Percentiles rank a stretch among this genome's conserved stretches.
phyloP scores from a whole-genome alignment of 495 filamentous ascomycete species.

The Hamigera avellanea region DNA sequence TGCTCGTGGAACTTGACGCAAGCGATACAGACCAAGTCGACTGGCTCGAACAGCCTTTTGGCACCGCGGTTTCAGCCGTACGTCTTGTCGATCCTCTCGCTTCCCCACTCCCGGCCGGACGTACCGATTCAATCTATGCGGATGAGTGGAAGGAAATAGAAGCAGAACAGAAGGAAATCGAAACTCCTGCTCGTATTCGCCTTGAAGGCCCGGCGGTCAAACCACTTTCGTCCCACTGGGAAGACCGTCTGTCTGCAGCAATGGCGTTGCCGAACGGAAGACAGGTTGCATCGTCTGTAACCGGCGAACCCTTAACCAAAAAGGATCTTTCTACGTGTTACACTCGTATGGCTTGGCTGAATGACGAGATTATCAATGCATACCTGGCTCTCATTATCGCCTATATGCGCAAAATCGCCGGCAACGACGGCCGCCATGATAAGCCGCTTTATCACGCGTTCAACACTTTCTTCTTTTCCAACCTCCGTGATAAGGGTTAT shows the following conservation, averaged over 20 bases:
- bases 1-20: no score
- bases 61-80: slow-evolving; percentile 28
- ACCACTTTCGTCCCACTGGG: slow-evolving; percentile 34
- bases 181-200: slow-evolving; percentile 10
- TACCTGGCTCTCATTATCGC: slow-evolving; percentile 50
- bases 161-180: slow-evolving; percentile 4
- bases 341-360: slow-evolving; percentile 51
- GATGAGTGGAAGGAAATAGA: slow-evolving; percentile 15
- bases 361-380: slow-evolving; percentile 71
- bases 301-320: slow-evolving; percentile 43
- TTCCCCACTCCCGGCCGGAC: slow-evolving; percentile 18
- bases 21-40: no score
- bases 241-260: slow-evolving; percentile 20
- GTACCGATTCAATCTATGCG: slow-evolving; percentile 23
- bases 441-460: slow-evolving; percentile 58
- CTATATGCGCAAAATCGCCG: slow-evolving; percentile 40
- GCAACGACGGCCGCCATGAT: slow-evolving; percentile 29
- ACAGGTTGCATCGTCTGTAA: slow-evolving; percentile 32
- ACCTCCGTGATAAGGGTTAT: slow-evolving; percentile 41
- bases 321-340: slow-evolving; percentile 54
- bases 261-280: slow-evolving; percentile 14
- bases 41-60: slow-evolving; percentile 5
- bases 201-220: slow-evolving; percentile 27
- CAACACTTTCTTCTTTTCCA: slow-evolving; percentile 59
- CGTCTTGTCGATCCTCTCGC: slow-evolving; percentile 15